Conservation (phyloP, 371 early-diverging fungal genomes). For the Mucor indicus region DNA sequence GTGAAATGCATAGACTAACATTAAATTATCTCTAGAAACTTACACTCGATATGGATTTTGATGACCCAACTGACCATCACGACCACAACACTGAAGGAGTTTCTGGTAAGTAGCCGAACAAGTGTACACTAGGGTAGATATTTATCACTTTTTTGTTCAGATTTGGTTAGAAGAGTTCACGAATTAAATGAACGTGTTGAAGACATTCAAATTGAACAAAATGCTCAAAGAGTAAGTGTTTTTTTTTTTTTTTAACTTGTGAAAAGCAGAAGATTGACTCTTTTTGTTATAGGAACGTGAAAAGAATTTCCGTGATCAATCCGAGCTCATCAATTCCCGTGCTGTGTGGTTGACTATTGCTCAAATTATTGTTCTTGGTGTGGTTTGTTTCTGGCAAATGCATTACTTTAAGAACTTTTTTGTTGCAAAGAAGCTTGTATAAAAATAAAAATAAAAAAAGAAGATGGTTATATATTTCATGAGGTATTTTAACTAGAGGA, state of each 20-base stretch:
- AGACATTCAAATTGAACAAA: constrained; percentile 86
- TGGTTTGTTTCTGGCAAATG: constrained; percentile 91
- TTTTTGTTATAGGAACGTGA: constrained; percentile 71
- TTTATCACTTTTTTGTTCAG: too few species aligned
- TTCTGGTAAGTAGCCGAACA: constrained; percentile 51
- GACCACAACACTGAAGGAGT: constrained; percentile 57
- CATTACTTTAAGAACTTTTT: constrained; percentile 90
- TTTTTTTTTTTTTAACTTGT: background rate
- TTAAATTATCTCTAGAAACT: constrained; percentile 49
- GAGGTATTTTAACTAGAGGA: too few species aligned
- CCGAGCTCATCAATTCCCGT: constrained; percentile 79
- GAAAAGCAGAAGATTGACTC: background rate
- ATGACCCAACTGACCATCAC: constrained; percentile 62
- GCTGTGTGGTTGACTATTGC: constrained; percentile 88
- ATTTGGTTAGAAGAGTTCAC: constrained; percentile 67
- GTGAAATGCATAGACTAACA: background rate
- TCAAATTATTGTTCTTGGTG: constrained; percentile 76
- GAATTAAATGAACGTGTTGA: constrained; percentile 80
- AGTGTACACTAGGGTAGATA: too few species aligned
- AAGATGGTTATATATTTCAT: too few species aligned
- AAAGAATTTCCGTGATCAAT: constrained; percentile 83
- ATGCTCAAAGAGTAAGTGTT: constrained; percentile 78
- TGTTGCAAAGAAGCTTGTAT: constrained; percentile 92
- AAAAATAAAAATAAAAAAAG: constrained; percentile 22
- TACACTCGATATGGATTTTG: constrained; percentile 74